Conservation (phyloP, 2,329 filamentous ascomycete species). For the Cryphonectria carpinicola region DNA sequence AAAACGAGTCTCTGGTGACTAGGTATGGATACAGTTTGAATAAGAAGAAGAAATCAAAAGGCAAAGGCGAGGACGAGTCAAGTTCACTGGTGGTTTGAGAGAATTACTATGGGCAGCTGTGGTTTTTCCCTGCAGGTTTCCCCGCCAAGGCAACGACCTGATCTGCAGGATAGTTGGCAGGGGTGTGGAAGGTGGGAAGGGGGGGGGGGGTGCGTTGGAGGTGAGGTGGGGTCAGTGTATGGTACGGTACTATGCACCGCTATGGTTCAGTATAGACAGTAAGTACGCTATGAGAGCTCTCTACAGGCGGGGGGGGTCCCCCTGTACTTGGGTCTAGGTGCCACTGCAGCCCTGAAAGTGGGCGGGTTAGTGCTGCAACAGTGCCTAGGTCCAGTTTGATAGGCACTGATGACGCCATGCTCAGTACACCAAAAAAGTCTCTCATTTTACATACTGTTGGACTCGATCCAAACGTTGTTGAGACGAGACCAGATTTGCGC, state of each 20-base stretch:
- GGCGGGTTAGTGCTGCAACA: slow-evolving; percentile 7
- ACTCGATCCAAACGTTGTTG: no score
- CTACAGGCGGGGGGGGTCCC: neutral
- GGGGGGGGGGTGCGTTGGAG: neutral
- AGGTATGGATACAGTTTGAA: neutral
- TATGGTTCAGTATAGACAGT: no score
- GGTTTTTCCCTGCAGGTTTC: no score
- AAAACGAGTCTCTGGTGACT: neutral
- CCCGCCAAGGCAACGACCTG: slow-evolving; percentile 1
- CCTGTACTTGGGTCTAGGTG: neutral
- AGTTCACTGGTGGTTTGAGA: neutral
- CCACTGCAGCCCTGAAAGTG: slow-evolving; percentile 4
- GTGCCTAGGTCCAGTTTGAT: neutral
- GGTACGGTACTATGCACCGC: neutral
- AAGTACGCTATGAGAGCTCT: neutral
- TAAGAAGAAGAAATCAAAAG: neutral
- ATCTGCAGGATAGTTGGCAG: slow-evolving; percentile 11
- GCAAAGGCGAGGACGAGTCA: neutral
- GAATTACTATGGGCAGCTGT: neutral
- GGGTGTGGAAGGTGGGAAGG: slow-evolving; percentile 4
- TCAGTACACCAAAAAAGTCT: slow-evolving; percentile 6
- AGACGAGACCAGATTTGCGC: neutral
- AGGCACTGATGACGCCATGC: slow-evolving; percentile 21
- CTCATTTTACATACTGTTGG: no score
- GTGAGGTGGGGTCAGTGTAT: neutral